These are phyloP conservation scores for Scytalidium sp. DNA, from an alignment of 2,329 filamentous ascomycete genomes.

Conservation along the genomic window DNA sequence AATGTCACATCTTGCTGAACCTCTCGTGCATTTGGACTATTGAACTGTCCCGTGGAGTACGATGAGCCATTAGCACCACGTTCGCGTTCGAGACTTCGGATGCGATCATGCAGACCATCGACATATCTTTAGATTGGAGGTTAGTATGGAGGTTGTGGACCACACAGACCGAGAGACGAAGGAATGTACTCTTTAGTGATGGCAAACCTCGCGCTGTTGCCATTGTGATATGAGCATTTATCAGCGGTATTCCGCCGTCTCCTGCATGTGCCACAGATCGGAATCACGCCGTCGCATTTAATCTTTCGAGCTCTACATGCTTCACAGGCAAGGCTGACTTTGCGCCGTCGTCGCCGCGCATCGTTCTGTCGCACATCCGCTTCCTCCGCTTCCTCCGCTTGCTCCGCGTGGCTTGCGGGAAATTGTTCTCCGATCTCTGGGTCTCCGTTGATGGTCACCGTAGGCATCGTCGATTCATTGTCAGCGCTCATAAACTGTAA, in stretches of 20 bases:
- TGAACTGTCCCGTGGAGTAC: background rate
- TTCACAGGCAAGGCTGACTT: constrained; percentile 75
- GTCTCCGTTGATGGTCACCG: background rate
- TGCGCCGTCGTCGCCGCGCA: background rate
- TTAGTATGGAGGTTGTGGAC: background rate
- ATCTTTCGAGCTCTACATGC: constrained; percentile 85
- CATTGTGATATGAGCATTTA: background rate
- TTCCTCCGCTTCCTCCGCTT: background rate
- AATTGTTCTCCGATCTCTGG: background rate
- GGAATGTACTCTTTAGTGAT: background rate
- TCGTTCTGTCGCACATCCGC: background rate
- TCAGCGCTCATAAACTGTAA: background rate
- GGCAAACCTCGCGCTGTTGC: background rate
- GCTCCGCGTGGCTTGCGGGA: background rate
- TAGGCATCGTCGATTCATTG: background rate
- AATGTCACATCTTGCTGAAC: constrained; percentile 4
- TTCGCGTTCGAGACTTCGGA: constrained; percentile 22
- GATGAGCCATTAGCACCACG: constrained; percentile 13
- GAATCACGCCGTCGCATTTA: constrained; percentile 66
- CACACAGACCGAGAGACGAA: background rate
- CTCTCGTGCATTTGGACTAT: constrained; percentile 7
- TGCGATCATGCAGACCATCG: constrained; percentile 23
- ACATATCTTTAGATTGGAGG: constrained; percentile 12
- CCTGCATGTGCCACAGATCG: background rate
- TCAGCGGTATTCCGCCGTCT: background rate